Conservation (phyloP, 2,329 filamentous ascomycete species). For the Beauveria pseudobassiana region DNA sequence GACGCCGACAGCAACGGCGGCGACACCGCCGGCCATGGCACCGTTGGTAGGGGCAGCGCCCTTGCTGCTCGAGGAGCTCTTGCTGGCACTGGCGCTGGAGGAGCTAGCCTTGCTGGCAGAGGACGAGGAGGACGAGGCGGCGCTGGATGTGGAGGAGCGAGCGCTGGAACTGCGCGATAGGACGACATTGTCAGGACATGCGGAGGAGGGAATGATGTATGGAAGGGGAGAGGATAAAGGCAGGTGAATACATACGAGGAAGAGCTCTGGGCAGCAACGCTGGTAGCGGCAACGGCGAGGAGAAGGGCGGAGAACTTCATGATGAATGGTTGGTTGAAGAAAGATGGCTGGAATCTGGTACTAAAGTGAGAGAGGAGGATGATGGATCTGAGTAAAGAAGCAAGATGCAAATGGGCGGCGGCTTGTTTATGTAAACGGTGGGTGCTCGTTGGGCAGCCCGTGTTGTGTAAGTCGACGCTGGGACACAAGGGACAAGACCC, state of each 20-base stretch:
- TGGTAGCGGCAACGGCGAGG: neutral
- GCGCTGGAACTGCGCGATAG: neutral
- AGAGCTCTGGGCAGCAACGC: neutral
- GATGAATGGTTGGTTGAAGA: neutral
- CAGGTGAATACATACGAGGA: neutral
- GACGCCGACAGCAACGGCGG: constrained; percentile 2
- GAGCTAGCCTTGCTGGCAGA: neutral
- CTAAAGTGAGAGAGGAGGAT: neutral
- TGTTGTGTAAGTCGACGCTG: neutral
- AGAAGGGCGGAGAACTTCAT: constrained; percentile 3
- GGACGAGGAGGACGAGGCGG: neutral
- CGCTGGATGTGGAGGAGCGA: neutral
- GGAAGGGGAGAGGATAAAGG: neutral
- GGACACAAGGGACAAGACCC: neutral
- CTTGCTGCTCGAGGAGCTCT: neutral
- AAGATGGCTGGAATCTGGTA: neutral
- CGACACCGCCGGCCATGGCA: neutral
- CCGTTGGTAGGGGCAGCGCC: neutral
- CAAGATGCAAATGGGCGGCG: too few relatives aligned
- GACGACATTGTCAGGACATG: neutral
- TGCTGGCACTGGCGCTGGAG: neutral
- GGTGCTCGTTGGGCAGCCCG: too few relatives aligned
- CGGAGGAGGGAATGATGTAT: neutral
- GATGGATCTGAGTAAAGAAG: neutral
- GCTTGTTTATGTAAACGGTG: too few relatives aligned